Evolutionary conservation across 306 rosid genomes (phyloP).

Genomic region (Acacia crassicarpa): DNA sequence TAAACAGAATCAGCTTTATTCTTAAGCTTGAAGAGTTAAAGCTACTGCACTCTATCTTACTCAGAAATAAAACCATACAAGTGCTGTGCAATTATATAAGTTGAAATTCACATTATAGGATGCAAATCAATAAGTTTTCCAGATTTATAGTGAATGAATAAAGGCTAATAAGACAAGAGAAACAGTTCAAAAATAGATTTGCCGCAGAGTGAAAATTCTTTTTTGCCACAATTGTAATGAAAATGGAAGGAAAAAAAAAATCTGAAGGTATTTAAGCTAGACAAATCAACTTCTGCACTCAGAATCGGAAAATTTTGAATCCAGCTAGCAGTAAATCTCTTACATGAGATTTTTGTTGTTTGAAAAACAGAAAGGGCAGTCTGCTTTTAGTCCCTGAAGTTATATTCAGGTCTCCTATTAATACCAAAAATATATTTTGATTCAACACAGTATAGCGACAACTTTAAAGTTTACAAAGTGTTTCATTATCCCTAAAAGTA

Average conservation of each 20-base stretch:
- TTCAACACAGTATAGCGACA: no score
- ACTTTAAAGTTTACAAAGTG: no score
- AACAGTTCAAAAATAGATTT: not conserved
- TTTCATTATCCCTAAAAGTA: no score
- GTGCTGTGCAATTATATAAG: no score
- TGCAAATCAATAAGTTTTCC: not conserved
- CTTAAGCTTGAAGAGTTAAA: not conserved
- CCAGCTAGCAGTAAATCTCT: no score
- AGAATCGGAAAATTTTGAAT: no score
- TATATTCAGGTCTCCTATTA: no score
- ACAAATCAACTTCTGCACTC: not conserved
- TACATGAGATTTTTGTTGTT: no score
- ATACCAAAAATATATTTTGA: no score
- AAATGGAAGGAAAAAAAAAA: not conserved
- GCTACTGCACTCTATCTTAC: not conserved
- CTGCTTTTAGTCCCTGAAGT: no score
- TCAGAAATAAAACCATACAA: not conserved
- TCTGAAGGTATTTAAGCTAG: no score
- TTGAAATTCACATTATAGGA: not conserved
- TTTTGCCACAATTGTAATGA: not conserved
- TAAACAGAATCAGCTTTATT: constrained; percentile 24
- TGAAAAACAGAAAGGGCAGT: no score
- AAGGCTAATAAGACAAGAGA: constrained; percentile 2
- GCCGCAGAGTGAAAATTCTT: not conserved
- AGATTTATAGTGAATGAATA: not conserved